These are phyloP conservation scores for Trichosporon faecale DNA, from an alignment of 1,284 basidiomycete genomes.

Conservation along the genomic window DNA sequence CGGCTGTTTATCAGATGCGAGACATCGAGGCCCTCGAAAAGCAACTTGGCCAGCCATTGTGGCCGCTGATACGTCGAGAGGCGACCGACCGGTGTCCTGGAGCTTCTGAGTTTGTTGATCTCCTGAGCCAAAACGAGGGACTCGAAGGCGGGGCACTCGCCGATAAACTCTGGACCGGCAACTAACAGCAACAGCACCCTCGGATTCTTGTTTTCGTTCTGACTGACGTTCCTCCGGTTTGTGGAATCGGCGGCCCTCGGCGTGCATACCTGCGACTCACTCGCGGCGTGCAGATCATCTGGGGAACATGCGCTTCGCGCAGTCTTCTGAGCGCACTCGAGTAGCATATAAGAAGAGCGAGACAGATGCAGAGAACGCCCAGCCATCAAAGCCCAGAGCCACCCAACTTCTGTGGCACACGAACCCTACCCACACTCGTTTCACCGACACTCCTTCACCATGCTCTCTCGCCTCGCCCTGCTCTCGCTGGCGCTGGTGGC, in stretches of 20 bases:
- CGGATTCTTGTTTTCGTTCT: not conserved
- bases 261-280: not conserved
- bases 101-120: not conserved
- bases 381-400: not conserved
- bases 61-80: not conserved
- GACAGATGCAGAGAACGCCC: not conserved
- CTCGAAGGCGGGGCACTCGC: not conserved
- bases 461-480: not conserved
- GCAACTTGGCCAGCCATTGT: not conserved
- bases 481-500: not conserved
- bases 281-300: not conserved
- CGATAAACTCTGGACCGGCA: not conserved
- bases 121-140: not conserved
- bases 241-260: not conserved
- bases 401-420: not conserved
- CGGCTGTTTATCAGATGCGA: not conserved
- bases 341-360: not conserved
- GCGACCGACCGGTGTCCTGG: not conserved
- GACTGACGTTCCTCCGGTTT: not conserved
- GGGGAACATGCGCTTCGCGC: not conserved
- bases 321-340: not conserved
- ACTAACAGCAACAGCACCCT: not conserved
- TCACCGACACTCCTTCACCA: not conserved
- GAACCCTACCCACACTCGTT: slow-evolving; percentile 2
- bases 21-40: not conserved